Percentiles rank a stretch among this genome's conserved stretches.
These are phyloP conservation scores for Cicer cuneatum DNA, from an alignment of 306 rosid genomes.

Conservation along the genomic window DNA sequence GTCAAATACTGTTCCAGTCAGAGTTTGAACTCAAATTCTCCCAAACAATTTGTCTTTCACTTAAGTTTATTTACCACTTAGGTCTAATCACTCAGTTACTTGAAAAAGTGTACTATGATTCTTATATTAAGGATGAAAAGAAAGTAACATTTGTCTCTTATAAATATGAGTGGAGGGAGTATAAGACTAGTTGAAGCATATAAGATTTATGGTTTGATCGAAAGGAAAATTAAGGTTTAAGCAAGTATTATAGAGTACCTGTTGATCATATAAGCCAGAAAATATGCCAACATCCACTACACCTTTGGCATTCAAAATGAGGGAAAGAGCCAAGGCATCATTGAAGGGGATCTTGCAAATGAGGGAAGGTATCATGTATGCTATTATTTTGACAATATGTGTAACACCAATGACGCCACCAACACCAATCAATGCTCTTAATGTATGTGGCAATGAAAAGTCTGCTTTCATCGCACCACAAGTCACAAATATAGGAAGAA, in stretches of 20 bases:
- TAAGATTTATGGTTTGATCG: not conserved
- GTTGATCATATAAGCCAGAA: not conserved
- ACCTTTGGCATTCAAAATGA: constrained; percentile 60
- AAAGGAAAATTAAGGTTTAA: constrained; percentile 18
- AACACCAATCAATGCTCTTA: accelerated
- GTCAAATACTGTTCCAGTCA: too few relatives aligned
- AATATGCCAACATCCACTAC: constrained; percentile 46
- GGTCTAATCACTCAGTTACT: too few relatives aligned
- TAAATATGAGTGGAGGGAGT: too few relatives aligned
- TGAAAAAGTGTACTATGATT: too few relatives aligned
- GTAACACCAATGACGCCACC: not conserved
- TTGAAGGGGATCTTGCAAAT: constrained; percentile 48
- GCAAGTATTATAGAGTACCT: constrained; percentile 13
- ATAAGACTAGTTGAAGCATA: not conserved
- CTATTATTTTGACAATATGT: constrained; percentile 38
- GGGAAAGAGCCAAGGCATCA: constrained; percentile 53
- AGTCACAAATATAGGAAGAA: constrained; percentile 63
- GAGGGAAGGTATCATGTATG: constrained; percentile 18
- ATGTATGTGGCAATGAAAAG: not conserved
- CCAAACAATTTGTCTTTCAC: too few relatives aligned
- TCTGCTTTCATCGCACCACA: constrained; percentile 52
- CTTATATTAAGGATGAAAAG: too few relatives aligned
- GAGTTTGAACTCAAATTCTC: too few relatives aligned
- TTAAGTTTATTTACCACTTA: too few relatives aligned
- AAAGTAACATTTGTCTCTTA: too few relatives aligned